These are phyloP conservation scores for Colletotrichum sublineola DNA, from an alignment of 2,329 filamentous ascomycete genomes.

Conservation along the genomic window DNA sequence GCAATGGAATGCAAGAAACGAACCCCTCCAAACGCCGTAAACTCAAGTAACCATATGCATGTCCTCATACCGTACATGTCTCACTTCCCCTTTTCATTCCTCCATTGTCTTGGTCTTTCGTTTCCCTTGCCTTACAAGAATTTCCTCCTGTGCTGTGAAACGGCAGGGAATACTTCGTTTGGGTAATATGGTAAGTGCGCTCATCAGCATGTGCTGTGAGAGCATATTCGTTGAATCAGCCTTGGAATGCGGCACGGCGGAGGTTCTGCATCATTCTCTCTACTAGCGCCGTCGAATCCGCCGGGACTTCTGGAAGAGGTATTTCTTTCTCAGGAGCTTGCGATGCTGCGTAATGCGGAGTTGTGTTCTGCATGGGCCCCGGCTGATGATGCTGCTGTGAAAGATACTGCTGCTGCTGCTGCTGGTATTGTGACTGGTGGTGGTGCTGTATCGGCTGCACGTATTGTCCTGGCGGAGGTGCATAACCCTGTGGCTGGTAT, in stretches of 20 bases:
- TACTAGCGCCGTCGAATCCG: slow-evolving; percentile 63
- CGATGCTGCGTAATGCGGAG: background rate
- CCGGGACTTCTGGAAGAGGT: slow-evolving; percentile 58
- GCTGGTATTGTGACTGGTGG: slow-evolving; percentile 28
- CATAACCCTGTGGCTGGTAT: slow-evolving; percentile 18
- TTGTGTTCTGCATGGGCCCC: background rate
- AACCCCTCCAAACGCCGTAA: slow-evolving; percentile 11
- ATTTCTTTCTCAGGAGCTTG: slow-evolving; percentile 38
- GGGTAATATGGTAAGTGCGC: background rate
- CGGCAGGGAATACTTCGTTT: background rate
- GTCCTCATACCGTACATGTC: slow-evolving; percentile 10
- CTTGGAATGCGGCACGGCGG: slow-evolving; percentile 52
- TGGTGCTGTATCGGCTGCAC: slow-evolving; percentile 39
- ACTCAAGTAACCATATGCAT: background rate
- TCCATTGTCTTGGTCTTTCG: background rate
- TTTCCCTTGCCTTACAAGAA: background rate
- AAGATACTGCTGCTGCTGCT: slow-evolving; percentile 22
- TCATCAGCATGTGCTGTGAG: background rate
- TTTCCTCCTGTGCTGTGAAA: background rate
- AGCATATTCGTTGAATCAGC: slow-evolving; percentile 11
- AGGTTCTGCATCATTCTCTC: slow-evolving; percentile 67
- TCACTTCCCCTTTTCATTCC: background rate
- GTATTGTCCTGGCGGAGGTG: slow-evolving; percentile 11
- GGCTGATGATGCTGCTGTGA: slow-evolving; percentile 34
- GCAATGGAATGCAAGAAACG: background rate